phyloP scores from a whole-genome alignment of 306 rosid genomes.

The Cucumis cinereus region DNA sequence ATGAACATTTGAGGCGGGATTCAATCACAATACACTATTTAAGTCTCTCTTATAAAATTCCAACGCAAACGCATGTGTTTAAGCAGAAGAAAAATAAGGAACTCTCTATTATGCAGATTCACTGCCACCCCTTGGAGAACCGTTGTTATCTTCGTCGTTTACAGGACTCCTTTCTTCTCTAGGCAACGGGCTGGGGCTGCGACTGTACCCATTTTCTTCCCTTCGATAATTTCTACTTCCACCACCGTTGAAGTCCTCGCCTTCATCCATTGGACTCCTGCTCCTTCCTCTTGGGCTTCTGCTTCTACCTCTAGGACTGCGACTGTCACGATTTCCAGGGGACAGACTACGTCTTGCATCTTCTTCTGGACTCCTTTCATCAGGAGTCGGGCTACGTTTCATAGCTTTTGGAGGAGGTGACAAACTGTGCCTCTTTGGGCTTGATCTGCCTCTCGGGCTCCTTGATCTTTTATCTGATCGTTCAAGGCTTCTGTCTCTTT shows the following conservation, averaged over 20 bases:
- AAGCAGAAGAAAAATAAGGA: not conserved
- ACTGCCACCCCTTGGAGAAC: slow-evolving; percentile 41
- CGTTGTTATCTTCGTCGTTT: slow-evolving; percentile 30
- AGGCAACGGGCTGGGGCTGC: slow-evolving; percentile 29
- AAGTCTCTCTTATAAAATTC: not conserved
- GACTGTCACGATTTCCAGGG: slow-evolving; percentile 22
- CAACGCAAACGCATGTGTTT: not conserved
- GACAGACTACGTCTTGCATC: slow-evolving; percentile 23
- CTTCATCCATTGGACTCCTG: slow-evolving; percentile 27
- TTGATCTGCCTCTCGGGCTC: slow-evolving; percentile 31
- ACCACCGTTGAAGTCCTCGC: slow-evolving; percentile 16
- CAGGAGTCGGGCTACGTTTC: slow-evolving; percentile 23
- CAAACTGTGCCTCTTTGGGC: slow-evolving; percentile 31
- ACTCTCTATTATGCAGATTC: slow-evolving; percentile 19
- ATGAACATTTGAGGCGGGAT: not conserved
- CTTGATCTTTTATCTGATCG: slow-evolving; percentile 29
- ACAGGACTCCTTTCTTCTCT: slow-evolving; percentile 35
- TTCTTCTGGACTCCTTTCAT: slow-evolving; percentile 29
- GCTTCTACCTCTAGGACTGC: slow-evolving; percentile 22
- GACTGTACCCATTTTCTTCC: slow-evolving; percentile 33
- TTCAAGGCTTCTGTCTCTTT: slow-evolving; percentile 33
- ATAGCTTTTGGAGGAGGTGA: slow-evolving; percentile 34
- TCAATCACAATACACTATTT: slow-evolving; percentile 7
- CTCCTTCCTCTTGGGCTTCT: slow-evolving; percentile 31
- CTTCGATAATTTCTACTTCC: slow-evolving; percentile 16